Evolutionary conservation across 2,329 filamentous ascomycete species (phyloP).

Genomic region (Aspergillus piperis): DNA sequence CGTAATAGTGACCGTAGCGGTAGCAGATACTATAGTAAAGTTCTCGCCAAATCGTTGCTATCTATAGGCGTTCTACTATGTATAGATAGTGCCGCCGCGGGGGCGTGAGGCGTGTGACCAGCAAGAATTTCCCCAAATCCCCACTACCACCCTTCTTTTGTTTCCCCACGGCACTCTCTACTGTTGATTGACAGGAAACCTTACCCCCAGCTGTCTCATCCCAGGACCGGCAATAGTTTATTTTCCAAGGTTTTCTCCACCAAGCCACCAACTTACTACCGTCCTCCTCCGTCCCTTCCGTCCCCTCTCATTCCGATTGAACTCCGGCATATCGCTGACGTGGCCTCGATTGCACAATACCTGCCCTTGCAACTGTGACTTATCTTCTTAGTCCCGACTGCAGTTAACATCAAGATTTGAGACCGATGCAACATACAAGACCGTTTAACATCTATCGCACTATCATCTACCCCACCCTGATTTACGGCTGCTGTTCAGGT

Average conservation of each 20-base stretch:
- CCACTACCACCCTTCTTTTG: not conserved
- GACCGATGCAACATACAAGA: too few species aligned
- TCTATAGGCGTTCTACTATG: too few species aligned
- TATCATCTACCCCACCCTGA: too few species aligned
- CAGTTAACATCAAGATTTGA: not conserved
- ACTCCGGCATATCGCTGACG: not conserved
- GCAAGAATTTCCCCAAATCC: constrained; percentile 7
- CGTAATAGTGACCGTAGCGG: too few species aligned
- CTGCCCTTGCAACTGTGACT: not conserved
- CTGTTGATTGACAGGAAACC: too few species aligned
- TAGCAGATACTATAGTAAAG: too few species aligned
- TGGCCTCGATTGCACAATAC: not conserved
- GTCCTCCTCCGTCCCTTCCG: too few species aligned
- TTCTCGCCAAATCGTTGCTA: too few species aligned
- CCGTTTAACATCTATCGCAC: not conserved
- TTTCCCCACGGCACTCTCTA: too few species aligned
- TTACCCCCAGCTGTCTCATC: not conserved
- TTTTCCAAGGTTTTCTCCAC: not conserved
- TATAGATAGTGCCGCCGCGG: not conserved
- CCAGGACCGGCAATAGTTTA: not conserved
- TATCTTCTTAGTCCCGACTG: too few species aligned
- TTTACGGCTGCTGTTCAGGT: too few species aligned
- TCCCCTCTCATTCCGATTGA: not conserved
- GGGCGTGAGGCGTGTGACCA: constrained; percentile 11
- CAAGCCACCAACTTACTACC: too few species aligned